phyloP scores from a whole-genome alignment of 352 stramenopile genomes.

The Poterioochromonas sp. region DNA sequence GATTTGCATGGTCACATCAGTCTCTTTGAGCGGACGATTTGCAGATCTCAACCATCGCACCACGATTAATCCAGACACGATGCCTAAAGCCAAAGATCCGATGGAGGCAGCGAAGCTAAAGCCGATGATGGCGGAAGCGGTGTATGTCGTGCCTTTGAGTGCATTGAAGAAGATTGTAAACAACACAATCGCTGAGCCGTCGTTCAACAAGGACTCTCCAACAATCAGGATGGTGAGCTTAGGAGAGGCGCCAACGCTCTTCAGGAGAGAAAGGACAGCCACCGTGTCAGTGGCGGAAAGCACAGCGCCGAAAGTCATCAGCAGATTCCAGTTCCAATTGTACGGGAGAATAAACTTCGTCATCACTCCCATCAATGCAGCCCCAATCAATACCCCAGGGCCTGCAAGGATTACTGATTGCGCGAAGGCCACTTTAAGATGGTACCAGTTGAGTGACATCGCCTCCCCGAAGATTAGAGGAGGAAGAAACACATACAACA shows the following conservation, averaged over 20 bases:
- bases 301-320: constrained; percentile 51
- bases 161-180: constrained; percentile 50
- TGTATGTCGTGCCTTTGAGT: constrained; percentile 6
- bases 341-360: constrained; percentile 50
- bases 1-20: constrained; percentile 20
- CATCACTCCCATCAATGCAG: constrained; percentile 47
- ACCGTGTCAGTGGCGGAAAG: constrained; percentile 53
- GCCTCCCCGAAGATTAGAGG: constrained; percentile 56
- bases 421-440: neutral
- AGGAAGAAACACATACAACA: constrained; percentile 58
- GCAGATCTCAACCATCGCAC: constrained; percentile 3
- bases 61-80: constrained; percentile 24
- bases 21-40: neutral
- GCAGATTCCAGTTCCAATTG: constrained; percentile 47
- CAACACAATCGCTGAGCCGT: constrained; percentile 54
- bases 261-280: constrained; percentile 51
- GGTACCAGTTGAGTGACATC: constrained; percentile 38
- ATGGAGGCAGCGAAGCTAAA: constrained; percentile 11
- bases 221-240: constrained; percentile 49
- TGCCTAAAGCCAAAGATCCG: constrained; percentile 26
- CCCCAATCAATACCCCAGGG: constrained; percentile 43
- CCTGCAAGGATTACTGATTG: constrained; percentile 43
- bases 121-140: neutral
- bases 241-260: constrained; percentile 46
- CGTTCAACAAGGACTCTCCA: constrained; percentile 56